These are phyloP conservation scores for Linnemannia elongata DNA, from an alignment of 192 early-diverging fungal species.

Conservation along the genomic window DNA sequence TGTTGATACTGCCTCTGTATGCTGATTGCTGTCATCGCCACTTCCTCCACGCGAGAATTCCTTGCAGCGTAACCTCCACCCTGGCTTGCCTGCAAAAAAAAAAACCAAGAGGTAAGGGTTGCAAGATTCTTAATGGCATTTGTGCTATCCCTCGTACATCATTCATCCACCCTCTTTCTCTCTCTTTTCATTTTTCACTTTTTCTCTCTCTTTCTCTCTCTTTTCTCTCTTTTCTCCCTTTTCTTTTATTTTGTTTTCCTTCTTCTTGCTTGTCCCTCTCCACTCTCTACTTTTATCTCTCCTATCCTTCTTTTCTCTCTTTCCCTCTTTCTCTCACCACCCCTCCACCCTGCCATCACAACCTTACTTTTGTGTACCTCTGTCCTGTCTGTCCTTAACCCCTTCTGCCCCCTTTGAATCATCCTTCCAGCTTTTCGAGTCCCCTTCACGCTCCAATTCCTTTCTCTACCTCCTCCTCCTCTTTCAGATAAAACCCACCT, in stretches of 20 bases:
- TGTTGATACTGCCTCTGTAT: too few species aligned
- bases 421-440: neutral
- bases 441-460: constrained; percentile 5
- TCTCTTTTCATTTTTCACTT: neutral
- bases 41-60: constrained; percentile 38
- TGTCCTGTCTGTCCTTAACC: constrained; percentile 4
- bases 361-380: constrained; percentile 10
- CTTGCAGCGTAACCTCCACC: constrained; percentile 10
- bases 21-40: neutral
- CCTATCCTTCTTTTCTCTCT: neutral
- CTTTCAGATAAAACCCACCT: constrained; percentile 18
- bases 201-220: constrained; percentile 9
- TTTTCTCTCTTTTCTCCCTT: constrained; percentile 11
- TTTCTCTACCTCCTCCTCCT: constrained; percentile 5
- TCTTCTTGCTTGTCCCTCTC: neutral
- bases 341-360: constrained; percentile 5
- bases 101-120: neutral
- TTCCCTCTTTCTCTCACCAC: neutral
- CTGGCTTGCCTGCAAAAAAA: neutral
- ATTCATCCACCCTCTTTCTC: neutral
- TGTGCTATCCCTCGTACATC: neutral
- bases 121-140: constrained; percentile 8
- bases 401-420: constrained; percentile 5
- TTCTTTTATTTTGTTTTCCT: neutral
- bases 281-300: neutral